Conservation (phyloP, 2,329 filamentous ascomycete genomes). For the Trichoderma sp. region DNA sequence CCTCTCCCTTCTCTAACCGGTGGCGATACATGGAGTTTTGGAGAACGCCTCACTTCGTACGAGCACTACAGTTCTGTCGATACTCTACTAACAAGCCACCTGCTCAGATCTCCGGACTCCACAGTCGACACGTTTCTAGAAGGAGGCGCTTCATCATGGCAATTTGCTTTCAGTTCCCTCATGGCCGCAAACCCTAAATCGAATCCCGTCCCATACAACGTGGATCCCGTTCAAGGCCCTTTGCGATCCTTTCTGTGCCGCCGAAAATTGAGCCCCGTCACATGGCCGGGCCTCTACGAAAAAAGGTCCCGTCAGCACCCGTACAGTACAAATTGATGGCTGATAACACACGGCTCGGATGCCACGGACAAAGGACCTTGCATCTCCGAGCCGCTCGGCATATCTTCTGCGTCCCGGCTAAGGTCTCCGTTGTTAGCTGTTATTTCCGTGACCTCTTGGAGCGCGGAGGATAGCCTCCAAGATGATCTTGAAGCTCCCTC, state of each 20-base stretch:
- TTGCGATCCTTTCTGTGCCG: conserved; percentile 13
- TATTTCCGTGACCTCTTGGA: background rate
- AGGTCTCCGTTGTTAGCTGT: background rate
- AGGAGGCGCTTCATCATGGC: background rate
- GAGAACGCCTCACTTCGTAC: background rate
- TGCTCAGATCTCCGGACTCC: background rate
- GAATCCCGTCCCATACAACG: background rate
- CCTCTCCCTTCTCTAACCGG: background rate
- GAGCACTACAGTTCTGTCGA: background rate
- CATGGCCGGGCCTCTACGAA: background rate
- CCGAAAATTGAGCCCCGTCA: conserved; percentile 6
- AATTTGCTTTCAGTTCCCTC: background rate
- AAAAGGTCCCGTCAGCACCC: conserved; percentile 18
- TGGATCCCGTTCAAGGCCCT: background rate
- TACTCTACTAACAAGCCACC: background rate
- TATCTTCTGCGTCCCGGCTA: conserved; percentile 7
- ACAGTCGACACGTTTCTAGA: background rate
- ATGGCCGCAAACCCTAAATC: background rate
- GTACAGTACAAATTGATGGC: background rate
- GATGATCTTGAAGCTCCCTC: too few species aligned
- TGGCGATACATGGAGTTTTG: background rate
- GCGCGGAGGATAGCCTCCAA: too few species aligned
- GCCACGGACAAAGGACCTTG: conserved; percentile 7
- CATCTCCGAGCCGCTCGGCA: conserved; percentile 22
- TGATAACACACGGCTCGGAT: conserved; percentile 11